Evolutionary conservation across 2,329 filamentous ascomycete species (phyloP), one percentile per base, ranked within the genome.

Genomic region (Fusarium oligoseptatum): DNA sequence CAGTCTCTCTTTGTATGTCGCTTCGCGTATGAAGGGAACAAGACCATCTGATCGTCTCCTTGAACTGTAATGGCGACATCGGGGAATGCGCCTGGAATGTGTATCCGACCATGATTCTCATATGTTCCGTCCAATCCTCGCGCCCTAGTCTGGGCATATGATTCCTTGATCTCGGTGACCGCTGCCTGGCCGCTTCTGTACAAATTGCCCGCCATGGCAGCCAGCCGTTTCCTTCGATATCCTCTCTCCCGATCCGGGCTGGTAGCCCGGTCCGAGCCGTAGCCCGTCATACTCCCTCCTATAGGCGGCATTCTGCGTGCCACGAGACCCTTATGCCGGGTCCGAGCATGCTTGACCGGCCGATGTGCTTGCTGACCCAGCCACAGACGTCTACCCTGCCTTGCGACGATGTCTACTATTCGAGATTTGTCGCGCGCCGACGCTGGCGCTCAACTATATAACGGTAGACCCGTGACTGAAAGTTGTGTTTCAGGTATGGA

Each of bases 1-100:
- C 83, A 83, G n/a, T 82, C 82, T 72, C 83, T 81, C 80, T 84
- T 92, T 37, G 89, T 82, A 81, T 97, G 93, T 70, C 88, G 88
- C 80, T 95, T 92, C 10, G 94, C 95, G 81, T 99, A 99, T 63
- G 95, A 98, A 0, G 97, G 97, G 77, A 99, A 99, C 27, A 99
- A 82, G 11, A 99, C 91, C 92, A 99, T 94, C 84, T 98, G 94
- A 81, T 98, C 95, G 70, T 95, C 90, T 14, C 94, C 95, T 71
- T 91, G 92, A 12, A 91, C 89, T 17, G 93, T 90, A 69, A 98
- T 93, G n/a, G 93, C 90, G 20, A 94, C 93, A 76, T 98, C 93
- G 0, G 95, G 94, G 79, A 97, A 98, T 1, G 92, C 91, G 1
- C 93, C 93, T 0, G 94, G 92, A 34, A 94, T 93, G 52, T 84